These are phyloP conservation scores for Phytophthora lateralis DNA, from an alignment of 352 stramenopile genomes.

Conservation along the genomic window DNA sequence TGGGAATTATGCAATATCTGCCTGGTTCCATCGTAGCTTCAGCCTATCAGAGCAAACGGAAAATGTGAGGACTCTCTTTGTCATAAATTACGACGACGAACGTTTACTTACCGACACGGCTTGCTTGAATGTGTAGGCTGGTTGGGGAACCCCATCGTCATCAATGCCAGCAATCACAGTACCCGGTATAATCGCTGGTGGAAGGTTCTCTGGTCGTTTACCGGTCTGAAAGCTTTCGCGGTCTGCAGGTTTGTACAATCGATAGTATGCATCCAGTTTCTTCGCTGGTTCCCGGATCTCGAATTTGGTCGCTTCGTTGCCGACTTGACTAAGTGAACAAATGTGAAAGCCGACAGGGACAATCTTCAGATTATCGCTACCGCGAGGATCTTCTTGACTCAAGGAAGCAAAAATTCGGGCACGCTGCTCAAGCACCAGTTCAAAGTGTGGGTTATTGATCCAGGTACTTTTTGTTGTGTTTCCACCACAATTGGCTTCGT, in stretches of 20 bases:
- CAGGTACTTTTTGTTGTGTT: slow-evolving; percentile 88
- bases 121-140: slow-evolving; percentile 86
- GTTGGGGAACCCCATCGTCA: slow-evolving; percentile 70
- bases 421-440: slow-evolving; percentile 66
- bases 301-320: slow-evolving; percentile 42
- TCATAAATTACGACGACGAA: neutral
- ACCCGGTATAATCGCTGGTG: slow-evolving; percentile 78
- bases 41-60: slow-evolving; percentile 36
- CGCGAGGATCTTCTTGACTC: slow-evolving; percentile 81
- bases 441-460: slow-evolving; percentile 88
- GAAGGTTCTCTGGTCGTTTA: slow-evolving; percentile 49
- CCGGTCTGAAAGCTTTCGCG: slow-evolving; percentile 65
- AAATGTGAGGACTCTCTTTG: neutral
- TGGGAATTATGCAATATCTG: slow-evolving; percentile 82
- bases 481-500: slow-evolving; percentile 74
- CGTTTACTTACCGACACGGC: slow-evolving; percentile 60
- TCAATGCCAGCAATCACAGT: slow-evolving; percentile 68
- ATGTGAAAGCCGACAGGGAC: slow-evolving; percentile 84
- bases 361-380: slow-evolving; percentile 73
- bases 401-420: slow-evolving; percentile 76
- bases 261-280: slow-evolving; percentile 72
- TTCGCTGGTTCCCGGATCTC: slow-evolving; percentile 71
- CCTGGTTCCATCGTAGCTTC: slow-evolving; percentile 76
- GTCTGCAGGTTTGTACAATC: slow-evolving; percentile 71
- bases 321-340: slow-evolving; percentile 53